Evolutionary conservation across 495 filamentous ascomycete species (phyloP).

Genomic region (Lasiosphaeria hispida): DNA sequence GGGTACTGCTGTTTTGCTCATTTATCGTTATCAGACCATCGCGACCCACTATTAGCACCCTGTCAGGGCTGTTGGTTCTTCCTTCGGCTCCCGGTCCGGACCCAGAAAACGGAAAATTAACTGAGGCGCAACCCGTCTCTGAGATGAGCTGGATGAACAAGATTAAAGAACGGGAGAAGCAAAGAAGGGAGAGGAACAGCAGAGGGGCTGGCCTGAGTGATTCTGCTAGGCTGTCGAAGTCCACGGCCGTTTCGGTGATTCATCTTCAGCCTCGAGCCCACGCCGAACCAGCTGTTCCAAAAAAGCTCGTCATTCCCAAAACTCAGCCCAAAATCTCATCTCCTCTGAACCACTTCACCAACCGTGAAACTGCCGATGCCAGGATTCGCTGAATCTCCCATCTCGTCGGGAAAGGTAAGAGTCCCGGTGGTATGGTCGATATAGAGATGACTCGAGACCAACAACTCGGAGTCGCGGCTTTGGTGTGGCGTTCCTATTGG

Average conservation of each 20-base stretch:
- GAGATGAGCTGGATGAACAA: background rate
- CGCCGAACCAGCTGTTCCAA: background rate
- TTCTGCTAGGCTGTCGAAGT: too few species aligned
- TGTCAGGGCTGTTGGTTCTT: too few species aligned
- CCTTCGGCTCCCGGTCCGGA: background rate
- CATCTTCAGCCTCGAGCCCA: too few species aligned
- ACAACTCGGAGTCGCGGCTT: background rate
- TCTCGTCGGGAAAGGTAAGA: background rate
- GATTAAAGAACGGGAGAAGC: background rate
- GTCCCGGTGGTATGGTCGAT: background rate
- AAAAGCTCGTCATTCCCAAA: background rate
- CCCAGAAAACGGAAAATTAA: background rate
- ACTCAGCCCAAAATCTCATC: background rate
- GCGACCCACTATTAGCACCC: background rate
- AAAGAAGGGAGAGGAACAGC: too few species aligned
- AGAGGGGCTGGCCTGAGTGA: too few species aligned
- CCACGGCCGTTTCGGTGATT: too few species aligned
- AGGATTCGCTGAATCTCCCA: background rate
- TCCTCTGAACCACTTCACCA: background rate
- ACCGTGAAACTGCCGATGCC: background rate
- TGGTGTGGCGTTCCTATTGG: slow-evolving; percentile 1
- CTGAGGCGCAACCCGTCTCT: background rate
- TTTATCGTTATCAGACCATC: background rate
- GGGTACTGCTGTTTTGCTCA: background rate
- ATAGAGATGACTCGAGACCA: background rate